A percentile compares a stretch with the other conserved stretches of the same genome.
Conservation (phyloP, 768 basidiomycete genomes). For the Suillus discolor region DNA sequence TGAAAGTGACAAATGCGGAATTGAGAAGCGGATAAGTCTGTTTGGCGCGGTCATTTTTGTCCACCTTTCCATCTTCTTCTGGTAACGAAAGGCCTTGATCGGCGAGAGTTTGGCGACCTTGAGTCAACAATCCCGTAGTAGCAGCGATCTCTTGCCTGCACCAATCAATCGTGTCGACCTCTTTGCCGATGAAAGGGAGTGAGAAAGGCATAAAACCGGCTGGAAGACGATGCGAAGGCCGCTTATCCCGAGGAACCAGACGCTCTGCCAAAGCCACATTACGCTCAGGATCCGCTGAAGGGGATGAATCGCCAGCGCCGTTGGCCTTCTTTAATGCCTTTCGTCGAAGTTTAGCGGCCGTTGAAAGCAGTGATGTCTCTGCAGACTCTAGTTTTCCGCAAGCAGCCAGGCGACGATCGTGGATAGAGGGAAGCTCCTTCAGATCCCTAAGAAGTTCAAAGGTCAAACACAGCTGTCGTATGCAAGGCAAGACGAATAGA, state of each 20-base stretch:
- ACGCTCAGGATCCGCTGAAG: slow-evolving; percentile 29
- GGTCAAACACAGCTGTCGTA: slow-evolving; percentile 1
- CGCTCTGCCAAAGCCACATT: slow-evolving; percentile 42
- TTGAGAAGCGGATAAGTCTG: slow-evolving; percentile 59
- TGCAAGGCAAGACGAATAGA: background rate
- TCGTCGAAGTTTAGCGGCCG: slow-evolving; percentile 70
- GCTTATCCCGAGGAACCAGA: slow-evolving; percentile 68
- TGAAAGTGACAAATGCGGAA: slow-evolving; percentile 89
- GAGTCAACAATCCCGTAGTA: slow-evolving; percentile 54
- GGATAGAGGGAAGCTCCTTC: slow-evolving; percentile 82
- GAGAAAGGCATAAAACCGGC: slow-evolving; percentile 54
- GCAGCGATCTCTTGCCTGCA: slow-evolving; percentile 69
- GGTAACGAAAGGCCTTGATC: slow-evolving; percentile 22
- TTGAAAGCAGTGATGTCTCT: slow-evolving; percentile 76
- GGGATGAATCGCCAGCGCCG: slow-evolving; percentile 30
- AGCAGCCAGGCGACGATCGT: slow-evolving; percentile 74
- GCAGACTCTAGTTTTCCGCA: slow-evolving; percentile 84
- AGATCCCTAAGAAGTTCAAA: slow-evolving; percentile 56
- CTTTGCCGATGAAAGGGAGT: slow-evolving; percentile 73
- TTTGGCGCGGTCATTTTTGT: slow-evolving; percentile 14
- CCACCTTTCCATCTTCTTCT: slow-evolving; percentile 22
- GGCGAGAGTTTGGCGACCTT: slow-evolving; percentile 40
- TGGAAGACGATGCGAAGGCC: slow-evolving; percentile 79
- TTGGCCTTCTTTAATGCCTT: slow-evolving; percentile 52
- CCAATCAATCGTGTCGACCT: slow-evolving; percentile 96